Evolutionary conservation across 805 yeast genomes (phyloP).

Genomic region (Dipodascus albidus): DNA sequence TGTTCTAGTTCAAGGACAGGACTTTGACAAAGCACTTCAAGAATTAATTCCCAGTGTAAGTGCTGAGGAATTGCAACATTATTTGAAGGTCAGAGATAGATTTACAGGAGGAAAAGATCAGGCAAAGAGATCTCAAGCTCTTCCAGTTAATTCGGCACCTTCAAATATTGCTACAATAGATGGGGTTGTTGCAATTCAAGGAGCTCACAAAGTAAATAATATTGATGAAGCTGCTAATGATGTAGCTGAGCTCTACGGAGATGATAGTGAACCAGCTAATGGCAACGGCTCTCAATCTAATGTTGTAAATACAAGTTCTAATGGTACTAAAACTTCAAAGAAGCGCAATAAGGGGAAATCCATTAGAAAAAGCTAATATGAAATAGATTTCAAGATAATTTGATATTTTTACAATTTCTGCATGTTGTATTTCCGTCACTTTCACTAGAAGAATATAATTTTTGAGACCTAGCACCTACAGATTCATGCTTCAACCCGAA

Average conservation of each 20-base stretch:
- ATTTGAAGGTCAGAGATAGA: conserved; percentile 61
- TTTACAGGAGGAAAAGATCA: conserved; percentile 59
- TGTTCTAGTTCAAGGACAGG: conserved; percentile 58
- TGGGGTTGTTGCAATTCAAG: too few species aligned
- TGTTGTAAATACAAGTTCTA: neutral
- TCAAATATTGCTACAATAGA: neutral
- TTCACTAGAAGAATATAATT: too few species aligned
- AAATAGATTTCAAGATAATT: too few species aligned
- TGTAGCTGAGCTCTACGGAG: neutral
- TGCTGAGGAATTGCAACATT: conserved; percentile 75
- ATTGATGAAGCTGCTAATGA: neutral
- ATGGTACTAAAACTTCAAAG: neutral
- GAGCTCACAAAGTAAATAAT: neutral
- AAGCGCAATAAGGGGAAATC: neutral
- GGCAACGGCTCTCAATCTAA: neutral
- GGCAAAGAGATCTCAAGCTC: conserved; percentile 1
- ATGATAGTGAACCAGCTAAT: neutral
- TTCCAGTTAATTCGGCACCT: neutral
- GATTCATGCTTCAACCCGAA: too few species aligned
- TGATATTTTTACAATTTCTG: too few species aligned
- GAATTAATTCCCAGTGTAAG: conserved; percentile 80
- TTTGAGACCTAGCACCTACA: too few species aligned
- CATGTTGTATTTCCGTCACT: too few species aligned
- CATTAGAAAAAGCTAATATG: too few species aligned
- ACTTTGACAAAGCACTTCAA: conserved; percentile 63